These are phyloP conservation scores for Henckelia pumila DNA, from an alignment of 257 asterid species.

Conservation along the genomic window DNA sequence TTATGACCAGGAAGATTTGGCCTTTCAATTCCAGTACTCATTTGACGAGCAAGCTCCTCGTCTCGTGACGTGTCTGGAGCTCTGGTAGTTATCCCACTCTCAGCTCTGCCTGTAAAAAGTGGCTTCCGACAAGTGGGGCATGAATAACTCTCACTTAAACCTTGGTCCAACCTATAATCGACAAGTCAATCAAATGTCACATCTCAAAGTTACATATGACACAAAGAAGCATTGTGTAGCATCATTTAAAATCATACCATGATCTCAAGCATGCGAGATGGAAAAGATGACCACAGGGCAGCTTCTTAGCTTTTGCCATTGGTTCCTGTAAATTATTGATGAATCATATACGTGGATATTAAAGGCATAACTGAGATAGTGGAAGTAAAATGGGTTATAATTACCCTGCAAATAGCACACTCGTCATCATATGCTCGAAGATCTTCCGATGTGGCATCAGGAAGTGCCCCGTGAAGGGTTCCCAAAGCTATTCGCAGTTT, in stretches of 20 bases:
- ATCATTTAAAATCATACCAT: constrained; percentile 47
- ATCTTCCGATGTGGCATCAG: constrained; percentile 84
- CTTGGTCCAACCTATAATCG: constrained; percentile 84
- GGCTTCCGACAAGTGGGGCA: constrained; percentile 99
- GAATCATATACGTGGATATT: constrained; percentile 28
- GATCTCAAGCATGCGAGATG: constrained; percentile 95
- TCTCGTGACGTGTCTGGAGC: constrained; percentile 65
- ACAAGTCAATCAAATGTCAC: constrained; percentile 17
- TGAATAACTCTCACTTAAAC: constrained; percentile 74
- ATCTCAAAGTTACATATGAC: constrained; percentile 8
- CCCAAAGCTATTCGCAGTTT: constrained; percentile 77
- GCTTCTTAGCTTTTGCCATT: constrained; percentile 94
- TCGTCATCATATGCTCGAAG: constrained; percentile 84
- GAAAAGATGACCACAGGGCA: constrained; percentile 86
- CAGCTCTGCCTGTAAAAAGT: constrained; percentile 58
- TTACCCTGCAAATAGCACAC: constrained; percentile 97
- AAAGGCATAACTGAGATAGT: constrained; percentile 21
- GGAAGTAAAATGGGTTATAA: constrained; percentile 13
- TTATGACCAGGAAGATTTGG: constrained; percentile 67
- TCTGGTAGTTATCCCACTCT: constrained; percentile 39
- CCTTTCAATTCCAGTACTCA: constrained; percentile 67
- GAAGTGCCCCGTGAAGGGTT: constrained; percentile 91
- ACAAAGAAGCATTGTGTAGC: constrained; percentile 16
- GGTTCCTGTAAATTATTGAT: constrained; percentile 62
- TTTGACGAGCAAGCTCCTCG: constrained; percentile 90